Conservation (phyloP, 2,329 filamentous ascomycete genomes). For the Paecilomyces sp. region DNA sequence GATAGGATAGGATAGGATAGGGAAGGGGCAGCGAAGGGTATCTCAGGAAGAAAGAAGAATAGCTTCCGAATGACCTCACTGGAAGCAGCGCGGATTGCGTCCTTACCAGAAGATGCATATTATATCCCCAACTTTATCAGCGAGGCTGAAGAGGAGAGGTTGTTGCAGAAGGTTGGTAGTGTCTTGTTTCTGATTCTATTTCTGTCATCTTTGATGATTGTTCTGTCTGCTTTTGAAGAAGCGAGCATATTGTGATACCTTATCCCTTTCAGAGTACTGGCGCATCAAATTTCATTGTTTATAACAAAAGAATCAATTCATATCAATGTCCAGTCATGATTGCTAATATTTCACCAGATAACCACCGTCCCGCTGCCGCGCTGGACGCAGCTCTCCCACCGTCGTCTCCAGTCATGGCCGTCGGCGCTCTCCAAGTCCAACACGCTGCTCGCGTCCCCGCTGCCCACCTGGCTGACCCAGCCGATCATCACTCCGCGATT, state of each 20-base stretch:
- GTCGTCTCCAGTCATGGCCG: conserved; percentile 85
- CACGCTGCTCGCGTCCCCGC: conserved; percentile 61
- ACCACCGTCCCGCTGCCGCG: conserved; percentile 61
- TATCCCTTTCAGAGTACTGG: no score
- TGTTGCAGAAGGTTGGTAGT: conserved; percentile 62
- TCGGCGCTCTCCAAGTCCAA: conserved; percentile 70
- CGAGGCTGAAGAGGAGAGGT: conserved; percentile 60
- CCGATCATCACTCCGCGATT: conserved; percentile 58
- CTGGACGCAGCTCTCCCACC: conserved; percentile 84
- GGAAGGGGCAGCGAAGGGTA: neutral
- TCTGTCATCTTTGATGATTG: no score
- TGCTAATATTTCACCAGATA: conserved; percentile 32
- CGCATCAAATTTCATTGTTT: no score
- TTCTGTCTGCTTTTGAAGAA: neutral
- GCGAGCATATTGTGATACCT: no score
- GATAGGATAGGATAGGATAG: neutral
- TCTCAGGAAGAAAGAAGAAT: neutral
- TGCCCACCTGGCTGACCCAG: conserved; percentile 67
- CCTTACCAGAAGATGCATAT: conserved; percentile 50
- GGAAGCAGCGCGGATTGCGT: conserved; percentile 22
- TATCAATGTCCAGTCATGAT: no score
- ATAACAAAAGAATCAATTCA: no score
- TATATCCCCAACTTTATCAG: conserved; percentile 85
- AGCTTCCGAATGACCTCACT: conserved; percentile 11
- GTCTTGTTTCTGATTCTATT: neutral